Evolutionary conservation across 805 yeast species (phyloP).

Genomic region (Priceomyces haplophilus): DNA sequence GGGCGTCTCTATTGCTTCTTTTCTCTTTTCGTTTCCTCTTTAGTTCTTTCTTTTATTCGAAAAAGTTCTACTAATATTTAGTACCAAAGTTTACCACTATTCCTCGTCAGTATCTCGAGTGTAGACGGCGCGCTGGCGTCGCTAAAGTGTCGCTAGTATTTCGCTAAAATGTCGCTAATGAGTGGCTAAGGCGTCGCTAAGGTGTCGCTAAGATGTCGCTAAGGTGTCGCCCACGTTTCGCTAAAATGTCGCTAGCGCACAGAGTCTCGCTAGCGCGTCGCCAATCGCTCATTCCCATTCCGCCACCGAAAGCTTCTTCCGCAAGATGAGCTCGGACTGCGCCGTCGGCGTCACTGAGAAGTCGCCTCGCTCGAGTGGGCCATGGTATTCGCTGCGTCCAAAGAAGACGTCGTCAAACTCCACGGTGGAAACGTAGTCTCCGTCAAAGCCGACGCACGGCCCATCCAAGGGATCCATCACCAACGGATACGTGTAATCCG

Average conservation of each 20-base stretch:
- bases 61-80: neutral
- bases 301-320: constrained; percentile 27
- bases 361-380: constrained; percentile 21
- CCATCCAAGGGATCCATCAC: constrained; percentile 49
- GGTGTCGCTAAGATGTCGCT: too few species aligned
- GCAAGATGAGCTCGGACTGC: constrained; percentile 22
- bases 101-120: too few species aligned
- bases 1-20: too few species aligned
- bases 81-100: neutral
- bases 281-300: constrained; percentile 42
- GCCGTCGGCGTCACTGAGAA: constrained; percentile 12
- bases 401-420: constrained; percentile 20
- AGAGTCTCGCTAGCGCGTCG: too few species aligned
- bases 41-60: neutral
- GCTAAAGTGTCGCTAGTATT: too few species aligned
- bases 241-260: too few species aligned
- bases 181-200: too few species aligned
- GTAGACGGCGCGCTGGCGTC: too few species aligned
- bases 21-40: neutral
- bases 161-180: too few species aligned
- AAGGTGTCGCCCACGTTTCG: too few species aligned
- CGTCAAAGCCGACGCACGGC: constrained; percentile 57
- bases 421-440: constrained; percentile 45
- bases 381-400: constrained; percentile 6
- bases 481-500: constrained; percentile 50